Percentiles rank a stretch among this genome's conserved stretches.
phyloP scores from a whole-genome alignment of 2,329 filamentous ascomycete species.

The Magnaporthales sp. region DNA sequence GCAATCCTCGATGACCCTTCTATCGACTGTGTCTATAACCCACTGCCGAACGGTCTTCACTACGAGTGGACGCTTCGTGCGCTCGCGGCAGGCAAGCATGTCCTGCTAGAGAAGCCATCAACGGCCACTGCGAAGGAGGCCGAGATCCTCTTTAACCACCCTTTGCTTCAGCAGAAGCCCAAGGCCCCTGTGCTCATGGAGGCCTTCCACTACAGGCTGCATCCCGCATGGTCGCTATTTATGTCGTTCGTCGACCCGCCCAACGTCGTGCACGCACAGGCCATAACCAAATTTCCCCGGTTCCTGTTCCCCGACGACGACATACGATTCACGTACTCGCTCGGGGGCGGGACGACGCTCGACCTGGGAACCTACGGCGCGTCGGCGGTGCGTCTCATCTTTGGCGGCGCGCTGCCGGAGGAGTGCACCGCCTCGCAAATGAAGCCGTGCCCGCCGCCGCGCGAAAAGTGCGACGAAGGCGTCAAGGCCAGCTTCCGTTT shows the following conservation, averaged over 20 bases:
- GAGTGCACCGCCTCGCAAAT: conserved; percentile 25
- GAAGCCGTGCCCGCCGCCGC: conserved; percentile 17
- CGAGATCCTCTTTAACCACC: conserved; percentile 34
- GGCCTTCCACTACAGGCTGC: conserved; percentile 42
- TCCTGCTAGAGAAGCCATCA: conserved; percentile 77
- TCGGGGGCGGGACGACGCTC: conserved; percentile 20
- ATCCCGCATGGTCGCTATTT: conserved; percentile 37
- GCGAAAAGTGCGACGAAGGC: conserved; percentile 23
- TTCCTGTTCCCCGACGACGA: conserved; percentile 25
- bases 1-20: conserved; percentile 20
- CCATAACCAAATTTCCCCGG: conserved; percentile 20
- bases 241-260: conserved; percentile 26
- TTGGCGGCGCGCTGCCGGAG: conserved; percentile 24
- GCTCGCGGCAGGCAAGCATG: conserved; percentile 64
- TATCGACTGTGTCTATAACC: conserved; percentile 42
- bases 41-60: conserved; percentile 43
- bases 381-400: conserved; percentile 27
- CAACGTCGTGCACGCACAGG: conserved; percentile 25
- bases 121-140: conserved; percentile 65
- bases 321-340: conserved; percentile 21
- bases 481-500: conserved; percentile 29
- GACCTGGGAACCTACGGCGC: conserved; percentile 27
- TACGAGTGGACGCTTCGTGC: conserved; percentile 55
- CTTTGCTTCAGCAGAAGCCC: conserved; percentile 18
- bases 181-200: conserved; percentile 39